A percentile compares a stretch with the other conserved stretches of the same genome.
These are phyloP conservation scores for Chenopodium quinoa DNA, from an alignment of 148 eudicot genomes.

Conservation along the genomic window DNA sequence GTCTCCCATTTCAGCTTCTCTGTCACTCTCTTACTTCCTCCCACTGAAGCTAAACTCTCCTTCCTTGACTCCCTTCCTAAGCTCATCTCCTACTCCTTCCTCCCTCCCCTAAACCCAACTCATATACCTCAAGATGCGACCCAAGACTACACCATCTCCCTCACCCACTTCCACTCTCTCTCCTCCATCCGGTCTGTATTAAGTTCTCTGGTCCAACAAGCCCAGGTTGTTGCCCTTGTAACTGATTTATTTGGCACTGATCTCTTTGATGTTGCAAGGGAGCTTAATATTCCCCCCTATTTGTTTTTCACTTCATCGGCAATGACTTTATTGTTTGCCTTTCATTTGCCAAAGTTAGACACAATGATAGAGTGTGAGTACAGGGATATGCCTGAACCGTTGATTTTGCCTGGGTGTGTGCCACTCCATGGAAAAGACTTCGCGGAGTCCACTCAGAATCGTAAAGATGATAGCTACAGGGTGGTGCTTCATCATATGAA, in stretches of 20 bases:
- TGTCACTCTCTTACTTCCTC: constrained; percentile 39
- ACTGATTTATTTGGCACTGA: constrained; percentile 46
- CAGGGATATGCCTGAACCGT: constrained; percentile 21
- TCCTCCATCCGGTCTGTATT: background rate
- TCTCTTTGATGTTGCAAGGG: constrained; percentile 30
- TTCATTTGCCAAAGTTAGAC: constrained; percentile 16
- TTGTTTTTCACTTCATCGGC: constrained; percentile 41
- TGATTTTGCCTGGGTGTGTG: constrained; percentile 28
- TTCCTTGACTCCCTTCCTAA: constrained; percentile 34
- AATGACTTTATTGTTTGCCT: constrained; percentile 16
- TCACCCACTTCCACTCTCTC: constrained; percentile 28
- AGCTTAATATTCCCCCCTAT: constrained; percentile 27
- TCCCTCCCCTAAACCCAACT: constrained; percentile 33
- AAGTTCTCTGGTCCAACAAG: background rate
- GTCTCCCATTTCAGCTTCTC: constrained; percentile 30
- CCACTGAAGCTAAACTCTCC: constrained; percentile 22
- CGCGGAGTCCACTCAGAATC: constrained; percentile 43
- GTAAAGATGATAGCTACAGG: constrained; percentile 21
- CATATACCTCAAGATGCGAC: constrained; percentile 16
- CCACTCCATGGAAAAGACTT: constrained; percentile 53
- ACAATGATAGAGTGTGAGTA: constrained; percentile 31
- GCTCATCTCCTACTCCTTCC: constrained; percentile 27
- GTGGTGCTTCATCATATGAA: background rate
- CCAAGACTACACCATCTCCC: constrained; percentile 22
- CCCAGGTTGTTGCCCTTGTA: constrained; percentile 25